A percentile compares a stretch with the other conserved stretches of the same genome.
Conservation (phyloP, 2,329 filamentous ascomycete species). For the Aspergillus sp. region DNA sequence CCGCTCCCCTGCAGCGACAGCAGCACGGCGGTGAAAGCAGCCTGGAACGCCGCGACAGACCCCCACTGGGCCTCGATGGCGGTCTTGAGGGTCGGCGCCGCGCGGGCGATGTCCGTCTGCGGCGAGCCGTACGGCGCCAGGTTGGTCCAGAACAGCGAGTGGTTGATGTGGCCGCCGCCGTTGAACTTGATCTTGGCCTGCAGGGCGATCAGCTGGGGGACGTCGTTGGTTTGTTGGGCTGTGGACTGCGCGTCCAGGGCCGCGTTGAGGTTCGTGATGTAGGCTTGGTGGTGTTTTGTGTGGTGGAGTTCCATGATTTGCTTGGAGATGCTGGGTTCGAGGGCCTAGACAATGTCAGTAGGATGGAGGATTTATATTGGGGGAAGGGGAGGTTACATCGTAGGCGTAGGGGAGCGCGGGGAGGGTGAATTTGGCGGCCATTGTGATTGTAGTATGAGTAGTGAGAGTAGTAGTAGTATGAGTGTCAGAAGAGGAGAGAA, state of each 20-base stretch:
- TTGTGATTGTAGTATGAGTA: constrained; percentile 11
- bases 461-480: not conserved
- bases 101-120: constrained; percentile 56
- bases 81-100: constrained; percentile 56
- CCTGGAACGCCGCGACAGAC: constrained; percentile 63
- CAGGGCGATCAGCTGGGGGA: constrained; percentile 65
- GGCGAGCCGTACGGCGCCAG: constrained; percentile 61
- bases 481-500: not conserved
- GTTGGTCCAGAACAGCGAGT: constrained; percentile 89
- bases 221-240: constrained; percentile 57
- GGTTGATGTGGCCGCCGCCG: constrained; percentile 90
- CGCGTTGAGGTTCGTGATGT: constrained; percentile 83
- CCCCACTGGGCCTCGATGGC: constrained; percentile 69
- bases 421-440: constrained; percentile 54
- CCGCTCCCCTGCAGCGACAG: constrained; percentile 78
- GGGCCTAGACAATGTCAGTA: constrained; percentile 62
- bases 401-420: constrained; percentile 68
- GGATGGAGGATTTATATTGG: not conserved
- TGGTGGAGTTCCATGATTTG: constrained; percentile 96
- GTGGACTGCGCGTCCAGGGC: constrained; percentile 65
- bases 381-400: constrained; percentile 50
- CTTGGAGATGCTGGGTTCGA: constrained; percentile 76
- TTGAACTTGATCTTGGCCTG: constrained; percentile 79
- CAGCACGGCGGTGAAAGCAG: constrained; percentile 64
- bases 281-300: constrained; percentile 89